phyloP scores from a whole-genome alignment of 116 monocot genomes.

The Trichopus zeylanicus region DNA sequence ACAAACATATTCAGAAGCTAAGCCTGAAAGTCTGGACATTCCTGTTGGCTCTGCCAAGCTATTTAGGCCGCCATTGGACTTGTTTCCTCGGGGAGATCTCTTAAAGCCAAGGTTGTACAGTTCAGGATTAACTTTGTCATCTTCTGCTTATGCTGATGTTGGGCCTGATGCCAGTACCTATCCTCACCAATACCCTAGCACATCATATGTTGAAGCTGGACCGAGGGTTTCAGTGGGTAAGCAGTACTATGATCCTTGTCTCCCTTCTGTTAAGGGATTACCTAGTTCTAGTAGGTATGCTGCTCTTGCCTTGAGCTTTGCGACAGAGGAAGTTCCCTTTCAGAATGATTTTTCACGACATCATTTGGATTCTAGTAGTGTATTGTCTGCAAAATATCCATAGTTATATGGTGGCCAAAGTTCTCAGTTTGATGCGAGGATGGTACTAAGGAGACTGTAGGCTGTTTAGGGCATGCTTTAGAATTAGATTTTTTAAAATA shows the following conservation, averaged over 20 bases:
- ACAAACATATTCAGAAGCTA: slow-evolving; percentile 7
- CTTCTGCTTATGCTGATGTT: slow-evolving; percentile 5
- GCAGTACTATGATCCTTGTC: slow-evolving; percentile 1
- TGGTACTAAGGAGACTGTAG: no score
- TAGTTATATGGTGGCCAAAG: no score
- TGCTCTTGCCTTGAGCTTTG: not conserved
- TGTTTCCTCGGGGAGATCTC: slow-evolving; percentile 8
- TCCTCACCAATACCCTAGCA: not conserved
- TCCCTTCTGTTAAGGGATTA: not conserved
- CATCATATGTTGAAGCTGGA: slow-evolving; percentile 7
- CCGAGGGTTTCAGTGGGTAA: not conserved
- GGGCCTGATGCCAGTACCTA: not conserved
- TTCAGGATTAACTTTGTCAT: slow-evolving; percentile 18
- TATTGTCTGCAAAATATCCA: no score
- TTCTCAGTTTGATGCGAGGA: no score
- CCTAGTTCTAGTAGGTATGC: slow-evolving; percentile 7
- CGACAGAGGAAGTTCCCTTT: not conserved
- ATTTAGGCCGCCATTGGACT: slow-evolving; percentile 67
- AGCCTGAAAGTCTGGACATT: slow-evolving; percentile 12
- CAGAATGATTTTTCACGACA: no score
- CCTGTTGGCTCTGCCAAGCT: slow-evolving; percentile 39
- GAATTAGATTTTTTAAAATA: no score
- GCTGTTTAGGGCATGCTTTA: no score
- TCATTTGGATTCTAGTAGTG: no score
- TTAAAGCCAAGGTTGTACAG: slow-evolving; percentile 6